These are phyloP conservation scores for Fraxinus quadrangulata DNA, from an alignment of 257 asterid genomes.

Conservation along the genomic window DNA sequence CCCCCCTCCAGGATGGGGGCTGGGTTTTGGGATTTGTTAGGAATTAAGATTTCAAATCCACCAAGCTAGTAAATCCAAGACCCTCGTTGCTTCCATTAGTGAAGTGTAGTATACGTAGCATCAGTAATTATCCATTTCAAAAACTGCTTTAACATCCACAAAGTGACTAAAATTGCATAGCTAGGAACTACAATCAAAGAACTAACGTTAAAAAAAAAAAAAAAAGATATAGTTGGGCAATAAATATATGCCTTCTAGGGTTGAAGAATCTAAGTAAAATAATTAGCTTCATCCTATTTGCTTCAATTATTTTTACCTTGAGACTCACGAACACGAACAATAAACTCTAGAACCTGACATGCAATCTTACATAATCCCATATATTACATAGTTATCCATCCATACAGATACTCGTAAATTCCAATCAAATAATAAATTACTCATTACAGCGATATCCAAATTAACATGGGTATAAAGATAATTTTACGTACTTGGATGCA, in stretches of 20 bases:
- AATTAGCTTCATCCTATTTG: background rate
- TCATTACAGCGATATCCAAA: background rate
- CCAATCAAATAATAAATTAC: background rate
- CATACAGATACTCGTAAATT: background rate
- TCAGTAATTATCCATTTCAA: background rate
- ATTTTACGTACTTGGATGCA: constrained; percentile 63
- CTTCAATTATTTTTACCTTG: background rate
- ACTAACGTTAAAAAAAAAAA: background rate
- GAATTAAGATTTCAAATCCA: background rate
- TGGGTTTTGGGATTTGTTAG: no score
- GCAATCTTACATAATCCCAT: background rate
- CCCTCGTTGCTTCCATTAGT: background rate
- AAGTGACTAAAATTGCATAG: background rate
- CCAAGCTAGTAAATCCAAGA: constrained; percentile 7
- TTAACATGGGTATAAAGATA: background rate
- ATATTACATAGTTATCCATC: background rate
- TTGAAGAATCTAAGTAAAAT: background rate
- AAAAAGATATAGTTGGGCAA: background rate
- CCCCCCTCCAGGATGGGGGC: no score
- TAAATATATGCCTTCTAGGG: background rate
- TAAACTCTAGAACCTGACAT: background rate
- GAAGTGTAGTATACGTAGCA: background rate
- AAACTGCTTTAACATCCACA: background rate
- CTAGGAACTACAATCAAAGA: background rate
- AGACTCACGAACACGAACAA: background rate